Base-by-base conservation (phyloP, 2,329 filamentous ascomycete genomes). In the Trichoderma koningiopsis region DNA sequence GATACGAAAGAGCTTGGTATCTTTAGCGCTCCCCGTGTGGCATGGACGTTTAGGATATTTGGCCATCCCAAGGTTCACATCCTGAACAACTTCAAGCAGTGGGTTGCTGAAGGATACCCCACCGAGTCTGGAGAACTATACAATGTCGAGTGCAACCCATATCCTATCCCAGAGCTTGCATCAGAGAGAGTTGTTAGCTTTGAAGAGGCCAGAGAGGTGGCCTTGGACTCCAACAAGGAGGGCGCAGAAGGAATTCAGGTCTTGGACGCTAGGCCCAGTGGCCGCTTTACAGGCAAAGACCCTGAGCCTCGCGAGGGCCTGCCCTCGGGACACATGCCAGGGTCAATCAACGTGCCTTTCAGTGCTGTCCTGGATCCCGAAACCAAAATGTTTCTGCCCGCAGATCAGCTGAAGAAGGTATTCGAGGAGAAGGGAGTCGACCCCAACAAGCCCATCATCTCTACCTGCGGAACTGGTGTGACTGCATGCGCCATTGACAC, bases 51-150 rank as follows among this genome's bases (percentile, higher is more conserved):
- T 72, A 89, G 89, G 76, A 89, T 93, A 40, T 98, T 98, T 79
- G 96, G 96, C 1, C 96, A 99, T 79, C 84, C 89, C 56, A 91
- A 89, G 72, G 95, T 99, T 16, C 94, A 97, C 79, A 82, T 99
- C 22, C 83, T 99, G 68, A 96, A 99, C 83, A 99, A 99, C 82
- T 99, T 97, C 83, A 92, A 91, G 79, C 81, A 92, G n/a, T 99
- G 94, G 93, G 90, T 95, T 1, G 91, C 95, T 40, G 86, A 96
- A 76, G 93, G 92, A 1, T 87, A 90, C 73, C 92, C 94, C 0
- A 91, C 90, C 0, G 94, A 97, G 82, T 89, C 89, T n/a, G 94
- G 95, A 63, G 83, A 92, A 78, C 81, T 92, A 64, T 90, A 88
- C 79, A 88, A 83, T 68, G 86, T 91, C 56, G 88, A 91, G 76